phyloP scores from a whole-genome alignment of 2,329 filamentous ascomycete genomes.

The Epichloe gansuensis region DNA sequence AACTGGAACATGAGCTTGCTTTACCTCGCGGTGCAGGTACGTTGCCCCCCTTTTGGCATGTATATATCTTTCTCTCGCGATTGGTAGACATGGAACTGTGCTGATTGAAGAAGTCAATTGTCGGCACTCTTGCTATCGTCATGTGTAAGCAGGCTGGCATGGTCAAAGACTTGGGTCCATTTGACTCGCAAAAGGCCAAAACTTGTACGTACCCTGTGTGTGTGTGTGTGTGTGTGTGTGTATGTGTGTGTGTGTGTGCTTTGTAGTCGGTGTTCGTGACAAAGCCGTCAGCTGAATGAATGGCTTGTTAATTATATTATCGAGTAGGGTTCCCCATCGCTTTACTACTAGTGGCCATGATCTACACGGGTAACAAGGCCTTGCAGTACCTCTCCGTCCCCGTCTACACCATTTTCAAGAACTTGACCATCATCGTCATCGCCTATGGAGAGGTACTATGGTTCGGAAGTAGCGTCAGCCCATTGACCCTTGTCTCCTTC shows the following conservation, averaged over 20 bases:
- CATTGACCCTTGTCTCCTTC: constrained; percentile 83
- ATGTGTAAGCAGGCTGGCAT: constrained; percentile 68
- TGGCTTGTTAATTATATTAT: background rate
- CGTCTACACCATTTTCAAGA: constrained; percentile 99
- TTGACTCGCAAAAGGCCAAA: constrained; percentile 79
- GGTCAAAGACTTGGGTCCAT: constrained; percentile 70
- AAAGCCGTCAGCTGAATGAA: background rate
- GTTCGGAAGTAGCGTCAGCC: constrained; percentile 92
- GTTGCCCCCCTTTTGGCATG: constrained; percentile 15
- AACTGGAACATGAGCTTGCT: constrained; percentile 96
- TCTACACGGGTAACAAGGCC: constrained; percentile 93
- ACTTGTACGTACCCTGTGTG: constrained; percentile 54
- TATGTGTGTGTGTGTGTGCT: background rate
- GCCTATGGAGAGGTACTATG: constrained; percentile 96
- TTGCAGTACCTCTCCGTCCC: constrained; percentile 94
- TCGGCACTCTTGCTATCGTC: constrained; percentile 78
- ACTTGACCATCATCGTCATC: constrained; percentile 96
- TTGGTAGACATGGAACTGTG: background rate
- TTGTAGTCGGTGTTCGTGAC: background rate
- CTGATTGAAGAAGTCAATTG: constrained; percentile 52
- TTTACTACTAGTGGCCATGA: constrained; percentile 93
- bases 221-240: too few relatives aligned
- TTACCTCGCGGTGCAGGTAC: constrained; percentile 82
- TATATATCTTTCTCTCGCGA: background rate
- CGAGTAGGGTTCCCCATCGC: constrained; percentile 84